These are phyloP conservation scores for Euphorbia peplus DNA, from an alignment of 345 rosid species.

Conservation along the genomic window DNA sequence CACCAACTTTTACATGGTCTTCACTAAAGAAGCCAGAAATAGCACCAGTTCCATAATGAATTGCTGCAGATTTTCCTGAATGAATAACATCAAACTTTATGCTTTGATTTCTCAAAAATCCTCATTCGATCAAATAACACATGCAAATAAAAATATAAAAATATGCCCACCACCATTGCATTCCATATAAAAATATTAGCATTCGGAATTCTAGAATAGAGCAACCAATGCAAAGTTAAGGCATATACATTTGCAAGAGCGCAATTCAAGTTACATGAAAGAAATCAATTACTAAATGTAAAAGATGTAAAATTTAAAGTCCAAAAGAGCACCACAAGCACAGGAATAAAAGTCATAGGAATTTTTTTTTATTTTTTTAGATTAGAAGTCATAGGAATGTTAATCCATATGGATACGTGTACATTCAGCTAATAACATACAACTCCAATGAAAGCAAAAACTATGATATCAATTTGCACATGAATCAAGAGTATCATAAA, in stretches of 20 bases:
- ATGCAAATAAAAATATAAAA: background rate
- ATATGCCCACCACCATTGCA: background rate
- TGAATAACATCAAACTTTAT: conserved; percentile 6
- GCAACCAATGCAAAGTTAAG: background rate
- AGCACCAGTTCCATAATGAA: conserved; percentile 87
- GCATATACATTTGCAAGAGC: background rate
- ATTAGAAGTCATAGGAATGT: background rate
- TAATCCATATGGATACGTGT: background rate
- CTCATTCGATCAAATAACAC: background rate
- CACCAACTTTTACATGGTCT: conserved; percentile 75
- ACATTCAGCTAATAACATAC: background rate
- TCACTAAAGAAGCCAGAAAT: conserved; percentile 66
- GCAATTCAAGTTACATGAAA: background rate
- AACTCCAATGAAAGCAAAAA: background rate
- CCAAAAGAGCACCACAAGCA: background rate
- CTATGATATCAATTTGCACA: background rate
- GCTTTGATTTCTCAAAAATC: background rate
- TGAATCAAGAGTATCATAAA: background rate
- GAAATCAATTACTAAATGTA: background rate
- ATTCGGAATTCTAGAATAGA: background rate
- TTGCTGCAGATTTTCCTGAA: conserved; percentile 65
- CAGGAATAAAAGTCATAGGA: background rate
- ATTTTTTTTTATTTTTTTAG: no score
- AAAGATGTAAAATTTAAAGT: background rate
- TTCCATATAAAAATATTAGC: background rate